A percentile compares a stretch with the other conserved stretches of the same genome.
These are phyloP conservation scores for Bipolaris oryzae DNA, from an alignment of 2,329 filamentous ascomycete species.

Conservation along the genomic window DNA sequence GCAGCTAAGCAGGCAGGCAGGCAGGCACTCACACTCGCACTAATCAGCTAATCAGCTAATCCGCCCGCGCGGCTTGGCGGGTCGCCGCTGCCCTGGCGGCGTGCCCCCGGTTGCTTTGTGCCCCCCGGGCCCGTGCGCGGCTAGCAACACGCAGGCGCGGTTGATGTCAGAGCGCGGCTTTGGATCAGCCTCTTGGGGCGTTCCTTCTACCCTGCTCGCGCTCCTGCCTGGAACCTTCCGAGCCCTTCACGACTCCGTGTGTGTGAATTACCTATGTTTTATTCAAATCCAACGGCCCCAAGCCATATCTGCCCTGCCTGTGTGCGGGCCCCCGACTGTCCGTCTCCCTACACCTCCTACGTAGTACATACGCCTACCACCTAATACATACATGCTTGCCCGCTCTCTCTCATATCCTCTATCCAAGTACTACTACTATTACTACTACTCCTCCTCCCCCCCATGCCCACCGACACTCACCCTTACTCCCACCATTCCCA, in stretches of 20 bases:
- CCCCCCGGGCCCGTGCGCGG: conserved; percentile 24
- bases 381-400: no score
- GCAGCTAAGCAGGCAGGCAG: no score
- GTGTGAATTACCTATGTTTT: conserved; percentile 49
- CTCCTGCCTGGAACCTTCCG: conserved; percentile 47
- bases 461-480: neutral
- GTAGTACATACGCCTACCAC: no score
- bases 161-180: conserved; percentile 47
- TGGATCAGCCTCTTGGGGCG: conserved; percentile 49
- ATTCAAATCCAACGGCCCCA: conserved; percentile 49
- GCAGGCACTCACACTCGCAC: no score
- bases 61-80: conserved; percentile 14
- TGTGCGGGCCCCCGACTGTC: conserved; percentile 34
- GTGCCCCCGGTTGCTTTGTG: conserved; percentile 28
- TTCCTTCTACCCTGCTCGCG: conserved; percentile 28
- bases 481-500: neutral
- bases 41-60: neutral
- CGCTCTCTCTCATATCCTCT: no score
- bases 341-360: neutral
- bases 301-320: conserved; percentile 44
- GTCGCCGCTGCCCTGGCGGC: conserved; percentile 11
- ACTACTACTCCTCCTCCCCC: no score
- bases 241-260: conserved; percentile 38
- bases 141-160: conserved; percentile 36
- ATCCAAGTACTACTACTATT: no score